These are phyloP conservation scores for Rhodotorula sp. DNA, from an alignment of 1,284 basidiomycete genomes.

Conservation along the genomic window DNA sequence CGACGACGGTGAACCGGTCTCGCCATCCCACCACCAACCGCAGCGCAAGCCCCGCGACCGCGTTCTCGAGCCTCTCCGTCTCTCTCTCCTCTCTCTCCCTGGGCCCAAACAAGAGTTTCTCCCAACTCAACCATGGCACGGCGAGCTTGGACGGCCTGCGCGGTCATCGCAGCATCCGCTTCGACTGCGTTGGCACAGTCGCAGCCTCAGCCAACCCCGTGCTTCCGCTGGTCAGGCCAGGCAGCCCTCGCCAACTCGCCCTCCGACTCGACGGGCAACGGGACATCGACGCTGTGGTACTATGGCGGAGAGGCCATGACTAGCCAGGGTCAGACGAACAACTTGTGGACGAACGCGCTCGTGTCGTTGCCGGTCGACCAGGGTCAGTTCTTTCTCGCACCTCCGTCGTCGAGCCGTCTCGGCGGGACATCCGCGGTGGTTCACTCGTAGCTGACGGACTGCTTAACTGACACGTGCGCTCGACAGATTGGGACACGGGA, in stretches of 20 bases:
- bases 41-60: no score
- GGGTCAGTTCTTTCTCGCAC: background rate
- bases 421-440: no score
- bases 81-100: no score
- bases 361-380: conserved; percentile 37
- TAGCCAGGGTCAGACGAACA: conserved; percentile 19
- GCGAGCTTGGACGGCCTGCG: background rate
- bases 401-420: background rate
- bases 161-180: background rate
- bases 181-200: background rate
- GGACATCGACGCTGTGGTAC: conserved; percentile 34
- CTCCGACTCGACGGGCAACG: conserved; percentile 3
- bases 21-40: no score
- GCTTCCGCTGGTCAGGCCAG: conserved; percentile 28
- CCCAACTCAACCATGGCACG: no score
- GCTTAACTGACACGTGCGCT: no score
- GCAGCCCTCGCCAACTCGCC: conserved; percentile 24
- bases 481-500: conserved; percentile 39
- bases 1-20: no score
- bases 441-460: no score
- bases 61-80: no score
- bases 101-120: no score
- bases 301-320: conserved; percentile 42
- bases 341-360: conserved; percentile 45
- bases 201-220: conserved; percentile 27